Evolutionary conservation across 495 filamentous ascomycete genomes (phyloP).

Genomic region (Jackrogersella minutella): DNA sequence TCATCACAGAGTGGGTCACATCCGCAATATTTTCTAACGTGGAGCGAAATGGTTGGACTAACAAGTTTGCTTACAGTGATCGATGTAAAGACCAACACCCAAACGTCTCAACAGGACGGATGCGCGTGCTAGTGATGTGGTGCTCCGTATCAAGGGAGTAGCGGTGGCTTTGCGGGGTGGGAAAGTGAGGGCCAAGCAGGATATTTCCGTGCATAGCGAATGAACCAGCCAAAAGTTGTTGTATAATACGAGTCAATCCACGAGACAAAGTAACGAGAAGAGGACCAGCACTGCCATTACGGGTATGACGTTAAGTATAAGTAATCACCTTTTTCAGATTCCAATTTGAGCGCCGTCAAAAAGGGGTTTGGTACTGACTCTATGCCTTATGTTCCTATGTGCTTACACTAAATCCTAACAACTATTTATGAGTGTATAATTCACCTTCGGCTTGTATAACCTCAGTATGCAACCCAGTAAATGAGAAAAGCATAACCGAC

Average conservation of each 20-base stretch:
- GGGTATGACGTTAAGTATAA: conserved; percentile 42
- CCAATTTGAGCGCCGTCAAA: conserved; percentile 18
- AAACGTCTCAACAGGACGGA: conserved; percentile 75
- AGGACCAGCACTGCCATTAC: conserved; percentile 32
- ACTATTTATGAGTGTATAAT: background rate
- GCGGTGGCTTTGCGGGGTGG: background rate
- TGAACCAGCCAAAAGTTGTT: conserved; percentile 38
- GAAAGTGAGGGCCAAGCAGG: conserved; percentile 23
- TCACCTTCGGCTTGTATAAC: background rate
- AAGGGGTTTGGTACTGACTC: background rate
- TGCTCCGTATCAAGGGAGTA: background rate
- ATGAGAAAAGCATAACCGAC: background rate
- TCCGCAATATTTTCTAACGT: conserved; percentile 1
- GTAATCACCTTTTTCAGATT: conserved; percentile 38
- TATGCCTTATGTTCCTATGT: background rate
- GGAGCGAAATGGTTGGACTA: conserved; percentile 34
- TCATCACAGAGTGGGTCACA: conserved; percentile 69
- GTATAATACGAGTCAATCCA: conserved; percentile 41
- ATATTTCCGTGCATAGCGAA: conserved; percentile 44
- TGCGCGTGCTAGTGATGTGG: conserved; percentile 72
- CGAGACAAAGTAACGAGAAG: conserved; percentile 37
- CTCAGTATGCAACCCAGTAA: no score
- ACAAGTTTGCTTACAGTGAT: conserved; percentile 69
- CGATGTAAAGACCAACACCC: conserved; percentile 88
- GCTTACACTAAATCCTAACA: conserved; percentile 1